phyloP scores from a whole-genome alignment of 2,329 filamentous ascomycete genomes.

The Xylariaceae sp. region DNA sequence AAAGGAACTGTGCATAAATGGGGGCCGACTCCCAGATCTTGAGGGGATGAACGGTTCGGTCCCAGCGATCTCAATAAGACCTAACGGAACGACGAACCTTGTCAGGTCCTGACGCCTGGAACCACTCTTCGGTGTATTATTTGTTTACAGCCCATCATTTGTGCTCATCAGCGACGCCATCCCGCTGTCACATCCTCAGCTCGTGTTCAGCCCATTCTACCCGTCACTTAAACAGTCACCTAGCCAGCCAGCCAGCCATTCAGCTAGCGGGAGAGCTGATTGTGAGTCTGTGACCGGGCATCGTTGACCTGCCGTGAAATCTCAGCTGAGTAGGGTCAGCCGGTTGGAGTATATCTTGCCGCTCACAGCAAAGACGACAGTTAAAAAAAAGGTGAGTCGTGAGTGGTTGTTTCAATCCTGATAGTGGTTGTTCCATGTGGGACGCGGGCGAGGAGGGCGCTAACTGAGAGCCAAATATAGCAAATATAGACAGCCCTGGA shows the following conservation, averaged over 20 bases:
- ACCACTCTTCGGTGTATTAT: constrained; percentile 15
- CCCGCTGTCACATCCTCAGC: constrained; percentile 18
- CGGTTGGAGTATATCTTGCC: not conserved
- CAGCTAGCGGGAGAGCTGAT: not conserved
- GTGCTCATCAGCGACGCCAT: constrained; percentile 8
- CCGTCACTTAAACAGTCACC: too few relatives aligned
- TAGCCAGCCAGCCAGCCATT: not conserved
- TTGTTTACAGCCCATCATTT: not conserved
- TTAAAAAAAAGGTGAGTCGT: constrained; percentile 20
- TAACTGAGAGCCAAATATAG: constrained; percentile 33
- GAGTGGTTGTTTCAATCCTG: constrained; percentile 6
- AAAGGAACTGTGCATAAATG: constrained; percentile 18
- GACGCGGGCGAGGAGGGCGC: constrained; percentile 32
- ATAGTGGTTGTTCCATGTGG: constrained; percentile 20
- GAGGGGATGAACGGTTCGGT: constrained; percentile 13
- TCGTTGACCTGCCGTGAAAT: not conserved
- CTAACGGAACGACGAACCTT: constrained; percentile 32
- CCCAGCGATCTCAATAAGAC: constrained; percentile 26
- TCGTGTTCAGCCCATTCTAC: not conserved
- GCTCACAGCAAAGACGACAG: not conserved
- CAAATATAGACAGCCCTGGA: constrained; percentile 36
- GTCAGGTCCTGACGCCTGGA: constrained; percentile 23
- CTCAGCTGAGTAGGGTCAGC: not conserved
- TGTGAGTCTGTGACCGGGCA: not conserved
- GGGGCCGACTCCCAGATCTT: constrained; percentile 12